Evolutionary conservation across 2,329 filamentous ascomycete genomes (phyloP).

Genomic region (Penicillium sp.): DNA sequence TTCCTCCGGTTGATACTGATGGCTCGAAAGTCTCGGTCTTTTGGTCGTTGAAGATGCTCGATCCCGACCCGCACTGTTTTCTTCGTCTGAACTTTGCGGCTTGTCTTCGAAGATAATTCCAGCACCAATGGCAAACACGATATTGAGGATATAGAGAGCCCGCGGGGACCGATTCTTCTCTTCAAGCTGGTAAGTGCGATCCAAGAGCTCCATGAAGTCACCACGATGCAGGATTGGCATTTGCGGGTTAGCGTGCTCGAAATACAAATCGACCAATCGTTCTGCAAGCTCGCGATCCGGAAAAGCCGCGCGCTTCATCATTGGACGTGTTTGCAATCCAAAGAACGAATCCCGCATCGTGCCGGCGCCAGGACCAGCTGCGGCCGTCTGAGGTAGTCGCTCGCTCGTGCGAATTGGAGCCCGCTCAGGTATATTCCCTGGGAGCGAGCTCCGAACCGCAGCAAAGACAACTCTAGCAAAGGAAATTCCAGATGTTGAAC

Average conservation of each 20-base stretch:
- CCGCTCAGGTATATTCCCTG: slow-evolving; percentile 61
- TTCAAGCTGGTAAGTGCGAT: slow-evolving; percentile 72
- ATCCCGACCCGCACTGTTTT: slow-evolving; percentile 22
- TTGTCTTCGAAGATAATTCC: slow-evolving; percentile 76
- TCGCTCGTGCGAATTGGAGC: slow-evolving; percentile 62
- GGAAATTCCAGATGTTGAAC: slow-evolving; percentile 85
- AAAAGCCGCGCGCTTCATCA: slow-evolving; percentile 80
- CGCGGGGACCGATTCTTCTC: slow-evolving; percentile 68
- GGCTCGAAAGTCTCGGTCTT: slow-evolving; percentile 56
- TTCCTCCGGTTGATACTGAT: slow-evolving; percentile 80
- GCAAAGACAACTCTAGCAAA: slow-evolving; percentile 94
- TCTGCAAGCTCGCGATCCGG: slow-evolving; percentile 73
- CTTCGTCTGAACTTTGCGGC: slow-evolving; percentile 27
- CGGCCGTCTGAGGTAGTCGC: slow-evolving; percentile 49
- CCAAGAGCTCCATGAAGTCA: slow-evolving; percentile 87
- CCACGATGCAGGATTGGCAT: slow-evolving; percentile 87
- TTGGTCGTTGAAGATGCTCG: slow-evolving; percentile 39
- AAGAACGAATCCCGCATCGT: slow-evolving; percentile 97
- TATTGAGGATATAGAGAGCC: slow-evolving; percentile 92
- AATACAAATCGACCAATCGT: slow-evolving; percentile 78
- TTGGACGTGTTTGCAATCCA: slow-evolving; percentile 87
- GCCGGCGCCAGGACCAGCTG: slow-evolving; percentile 59
- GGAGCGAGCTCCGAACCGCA: slow-evolving; percentile 76
- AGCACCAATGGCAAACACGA: slow-evolving; percentile 93
- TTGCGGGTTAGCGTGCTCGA: slow-evolving; percentile 94